phyloP scores from a whole-genome alignment of 2,329 filamentous ascomycete species.

The Aspergillus cejpii region DNA sequence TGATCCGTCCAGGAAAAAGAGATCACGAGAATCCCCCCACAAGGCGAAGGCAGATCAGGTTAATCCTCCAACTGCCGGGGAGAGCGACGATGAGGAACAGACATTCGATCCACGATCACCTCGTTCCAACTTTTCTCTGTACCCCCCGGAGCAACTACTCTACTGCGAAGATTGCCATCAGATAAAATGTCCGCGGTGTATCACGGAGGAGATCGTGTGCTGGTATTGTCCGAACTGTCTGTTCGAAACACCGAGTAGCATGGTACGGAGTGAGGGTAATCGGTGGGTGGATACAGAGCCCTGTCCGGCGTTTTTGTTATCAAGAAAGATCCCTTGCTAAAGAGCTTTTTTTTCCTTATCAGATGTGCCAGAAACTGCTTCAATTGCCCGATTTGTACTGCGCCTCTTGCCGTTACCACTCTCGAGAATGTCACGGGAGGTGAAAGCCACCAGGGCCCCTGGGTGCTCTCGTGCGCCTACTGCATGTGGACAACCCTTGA shows the following conservation, averaged over 20 bases:
- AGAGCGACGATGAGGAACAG: conserved; percentile 62
- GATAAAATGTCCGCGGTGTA: conserved; percentile 87
- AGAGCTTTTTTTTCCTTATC: conserved; percentile 2
- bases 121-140: conserved; percentile 84
- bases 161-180: conserved; percentile 98
- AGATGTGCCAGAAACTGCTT: conserved; percentile 94
- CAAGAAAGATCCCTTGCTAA: neutral
- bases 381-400: conserved; percentile 83
- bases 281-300: conserved; percentile 51
- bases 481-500: conserved; percentile 91
- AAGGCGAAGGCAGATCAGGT: conserved; percentile 27
- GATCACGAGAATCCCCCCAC: conserved; percentile 31
- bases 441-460: conserved; percentile 52
- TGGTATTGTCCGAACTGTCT: conserved; percentile 94
- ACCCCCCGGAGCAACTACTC: conserved; percentile 84
- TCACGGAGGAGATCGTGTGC: conserved; percentile 85
- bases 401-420: conserved; percentile 68
- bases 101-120: conserved; percentile 81
- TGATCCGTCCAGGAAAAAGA: conserved; percentile 35
- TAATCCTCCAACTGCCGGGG: conserved; percentile 23
- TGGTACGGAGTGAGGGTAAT: conserved; percentile 86
- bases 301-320: neutral
- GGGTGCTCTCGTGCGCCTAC: conserved; percentile 77
- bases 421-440: conserved; percentile 52
- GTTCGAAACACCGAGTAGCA: conserved; percentile 91